Base-by-base conservation (phyloP, 306 rosid species). In the Hippophae rhamnoides region DNA sequence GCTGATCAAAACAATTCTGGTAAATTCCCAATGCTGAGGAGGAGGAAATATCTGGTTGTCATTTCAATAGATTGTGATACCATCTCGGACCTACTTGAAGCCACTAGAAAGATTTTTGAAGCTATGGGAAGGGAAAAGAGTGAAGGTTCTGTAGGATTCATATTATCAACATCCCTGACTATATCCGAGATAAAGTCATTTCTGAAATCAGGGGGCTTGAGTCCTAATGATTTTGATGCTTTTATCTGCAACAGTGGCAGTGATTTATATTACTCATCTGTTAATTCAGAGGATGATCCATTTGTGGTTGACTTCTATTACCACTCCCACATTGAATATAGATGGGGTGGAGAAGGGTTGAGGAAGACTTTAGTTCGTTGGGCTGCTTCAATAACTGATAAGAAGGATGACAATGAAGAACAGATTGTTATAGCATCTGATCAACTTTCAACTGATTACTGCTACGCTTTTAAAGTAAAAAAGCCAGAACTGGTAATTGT, bases 301-400 rank as follows among this genome's bases (percentile, higher is more conserved):
- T 88, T 86, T 66, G 99, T 86, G 77, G 94, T 75, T 26, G 99
- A 93, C 84, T 86, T 86, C 77, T 93, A 93, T 77, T 93, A 84
- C 78, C 99, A 93, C 83, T 93, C 99, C 12, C 99, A 88, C 70
- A 82, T 93, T 41, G 99, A 93, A 68, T 82, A 86, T 68, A 93
- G 87, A 53, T 93, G 99, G 99, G 99, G 99, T 18, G 97, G 97
- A 72, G 99, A 93, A 74, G 99, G 99, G 38, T 76, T 93, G 76
- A 86, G 99, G 73, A 93, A 93, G 79, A 84, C 95, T 51, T 72
- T 93, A 63, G 70, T 93, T 65, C 96, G 96, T 44, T 93, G 97
- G 97, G 95, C 86, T 56, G 43, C 74, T 62, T 80, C 95, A 44
- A 51, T 81, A 52, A 73, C 74, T 61, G 88, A 80, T 61, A 88